phyloP scores from a whole-genome alignment of 2,329 filamentous ascomycete species.

The Colletotrichum tabaci region DNA sequence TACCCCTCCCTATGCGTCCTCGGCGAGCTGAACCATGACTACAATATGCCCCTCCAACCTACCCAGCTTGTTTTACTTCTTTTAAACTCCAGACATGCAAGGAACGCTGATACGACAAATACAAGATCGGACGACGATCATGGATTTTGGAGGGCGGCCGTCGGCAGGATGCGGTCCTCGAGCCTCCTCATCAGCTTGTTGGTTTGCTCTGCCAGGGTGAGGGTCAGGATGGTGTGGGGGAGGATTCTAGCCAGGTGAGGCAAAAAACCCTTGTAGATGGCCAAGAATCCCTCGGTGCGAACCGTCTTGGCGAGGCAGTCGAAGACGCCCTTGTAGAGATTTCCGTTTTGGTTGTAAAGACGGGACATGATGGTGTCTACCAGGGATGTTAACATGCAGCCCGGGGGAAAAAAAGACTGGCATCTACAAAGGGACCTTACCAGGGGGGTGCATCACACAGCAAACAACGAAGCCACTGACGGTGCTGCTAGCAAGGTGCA shows the following conservation, averaged over 20 bases:
- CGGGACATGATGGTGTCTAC: slow-evolving; percentile 97
- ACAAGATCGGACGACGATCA: slow-evolving; percentile 39
- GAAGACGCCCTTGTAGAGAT: slow-evolving; percentile 93
- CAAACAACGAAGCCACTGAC: slow-evolving; percentile 96
- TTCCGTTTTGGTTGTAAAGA: slow-evolving; percentile 98
- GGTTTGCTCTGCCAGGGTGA: slow-evolving; percentile 95
- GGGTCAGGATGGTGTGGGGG: slow-evolving; percentile 94
- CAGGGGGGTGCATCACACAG: slow-evolving; percentile 97
- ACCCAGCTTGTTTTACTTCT: slow-evolving; percentile 33
- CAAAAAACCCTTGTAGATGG: slow-evolving; percentile 98
- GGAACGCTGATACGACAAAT: slow-evolving; percentile 38
- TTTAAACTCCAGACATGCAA: slow-evolving; percentile 41
- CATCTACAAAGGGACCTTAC: slow-evolving; percentile 60
- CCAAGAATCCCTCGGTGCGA: slow-evolving; percentile 89
- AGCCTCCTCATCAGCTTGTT: slow-evolving; percentile 90
- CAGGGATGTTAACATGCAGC: slow-evolving; percentile 27
- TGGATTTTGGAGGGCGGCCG: slow-evolving; percentile 51
- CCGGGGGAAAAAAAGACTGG: background rate
- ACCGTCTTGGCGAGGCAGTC: slow-evolving; percentile 95
- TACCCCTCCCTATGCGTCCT: background rate
- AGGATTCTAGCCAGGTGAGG: slow-evolving; percentile 95
- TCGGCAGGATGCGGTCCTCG: slow-evolving; percentile 72
- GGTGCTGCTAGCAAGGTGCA: slow-evolving; percentile 91
- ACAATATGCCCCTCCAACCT: slow-evolving; percentile 14
- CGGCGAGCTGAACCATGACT: slow-evolving; percentile 19